Evolutionary conservation across 1,284 basidiomycete genomes (phyloP).

Genomic region (Malassezia brasiliensis): DNA sequence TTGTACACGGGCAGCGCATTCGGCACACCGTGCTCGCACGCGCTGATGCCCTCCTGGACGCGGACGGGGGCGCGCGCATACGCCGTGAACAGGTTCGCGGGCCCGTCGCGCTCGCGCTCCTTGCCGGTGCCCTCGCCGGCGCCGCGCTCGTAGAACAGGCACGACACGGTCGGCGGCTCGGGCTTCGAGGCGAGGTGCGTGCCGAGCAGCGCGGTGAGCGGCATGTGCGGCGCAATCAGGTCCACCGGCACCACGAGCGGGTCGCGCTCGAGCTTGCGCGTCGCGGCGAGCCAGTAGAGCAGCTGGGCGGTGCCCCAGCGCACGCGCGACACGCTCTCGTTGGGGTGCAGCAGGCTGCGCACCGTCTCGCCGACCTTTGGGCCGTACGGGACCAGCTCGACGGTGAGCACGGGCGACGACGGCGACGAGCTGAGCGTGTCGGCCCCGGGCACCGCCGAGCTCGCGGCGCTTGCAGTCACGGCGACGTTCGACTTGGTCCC

Average conservation of each 20-base stretch:
- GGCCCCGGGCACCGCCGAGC: not conserved
- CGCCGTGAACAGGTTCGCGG: constrained; percentile 33
- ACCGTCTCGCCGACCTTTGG: constrained; percentile 22
- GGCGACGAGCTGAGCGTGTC: constrained; percentile 13
- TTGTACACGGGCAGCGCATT: constrained; percentile 21
- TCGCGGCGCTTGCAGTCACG: constrained; percentile 21
- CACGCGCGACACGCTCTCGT: not conserved
- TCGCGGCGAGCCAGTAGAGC: constrained; percentile 41
- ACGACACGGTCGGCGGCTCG: constrained; percentile 27
- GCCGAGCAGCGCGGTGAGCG: constrained; percentile 31
- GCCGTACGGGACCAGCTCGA: constrained; percentile 38
- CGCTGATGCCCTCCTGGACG: constrained; percentile 17
- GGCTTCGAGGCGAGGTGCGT: constrained; percentile 25
- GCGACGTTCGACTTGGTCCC: constrained; percentile 26
- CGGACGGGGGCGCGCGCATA: constrained; percentile 22
- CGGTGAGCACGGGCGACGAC: constrained; percentile 22
- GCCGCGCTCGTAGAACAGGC: constrained; percentile 38
- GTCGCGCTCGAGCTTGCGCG: constrained; percentile 38
- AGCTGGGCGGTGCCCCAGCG: constrained; percentile 41
- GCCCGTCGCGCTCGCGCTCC: constrained; percentile 44
- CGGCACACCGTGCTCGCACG: constrained; percentile 3
- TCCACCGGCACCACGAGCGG: constrained; percentile 45
- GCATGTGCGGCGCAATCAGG: constrained; percentile 33
- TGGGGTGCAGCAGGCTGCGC: constrained; percentile 10
- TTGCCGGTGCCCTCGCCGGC: constrained; percentile 40